Base-by-base conservation (phyloP, 345 rosid genomes). In the Citrus sp. region DNA sequence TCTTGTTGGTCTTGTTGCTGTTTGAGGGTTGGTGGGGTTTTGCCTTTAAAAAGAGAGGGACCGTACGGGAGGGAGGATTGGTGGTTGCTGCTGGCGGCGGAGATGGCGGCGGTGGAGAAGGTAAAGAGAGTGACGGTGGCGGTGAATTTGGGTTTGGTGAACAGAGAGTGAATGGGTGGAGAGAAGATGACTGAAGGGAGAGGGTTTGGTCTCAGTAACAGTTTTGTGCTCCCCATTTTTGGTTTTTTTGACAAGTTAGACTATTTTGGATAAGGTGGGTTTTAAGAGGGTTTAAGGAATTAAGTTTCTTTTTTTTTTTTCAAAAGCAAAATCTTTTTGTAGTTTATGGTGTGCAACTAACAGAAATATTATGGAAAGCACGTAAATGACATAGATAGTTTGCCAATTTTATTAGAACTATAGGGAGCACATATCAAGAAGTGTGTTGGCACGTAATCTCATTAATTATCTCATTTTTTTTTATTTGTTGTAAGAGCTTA, bases 21-120 rank as follows among this genome's bases (percentile, higher is more conserved):
- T 55, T 80, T 59, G 46, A 32, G 66, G 67, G 78, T 56, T 80
- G 74, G 51, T 2, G 73, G 60, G 46, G 70, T 27, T 76, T n/a
- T 85, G 58, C 99, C 98, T 86, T 90, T 95, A 32, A 34, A 87
- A 66, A 95, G 93, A 75, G 94, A 92, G 37, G 98, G 98, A 8
- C 97, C 98, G 66, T 95, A 93, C 3, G 89, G 87, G 35, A 85
- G 74, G 55, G 73, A 10, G 55, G 74, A 10, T 40, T 81, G 80
- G 22, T 80, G 80, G 22, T 82, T 13, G 65, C 49, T 49, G 30
- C 42, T 71, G 18, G 40, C 65, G 21, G 81, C 9, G 49, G 69
- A 9, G 35, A 32, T 37, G n/a, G 55, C 67, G 66, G 75, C 64
- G 72, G 80, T 9, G 73, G 85, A 82, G 86, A 79, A 77, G 77